Percentiles rank a stretch among this genome's conserved stretches.
Conservation (phyloP, 2,329 filamentous ascomycete genomes). For the Epichloe sylvatica region DNA sequence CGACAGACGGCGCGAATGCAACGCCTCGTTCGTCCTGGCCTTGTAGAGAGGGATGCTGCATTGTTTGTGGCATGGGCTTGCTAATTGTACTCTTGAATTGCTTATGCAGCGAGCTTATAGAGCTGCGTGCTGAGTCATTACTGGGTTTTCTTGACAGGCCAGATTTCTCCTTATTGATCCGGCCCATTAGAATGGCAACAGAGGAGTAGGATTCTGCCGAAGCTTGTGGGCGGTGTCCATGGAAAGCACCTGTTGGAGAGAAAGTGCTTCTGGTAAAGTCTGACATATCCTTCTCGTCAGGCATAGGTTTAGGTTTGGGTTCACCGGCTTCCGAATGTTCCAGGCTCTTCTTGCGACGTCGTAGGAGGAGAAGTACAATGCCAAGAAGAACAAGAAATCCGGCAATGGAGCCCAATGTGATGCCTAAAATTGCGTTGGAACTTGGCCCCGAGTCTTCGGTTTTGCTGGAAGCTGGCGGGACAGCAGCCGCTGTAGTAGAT, state of each 20-base stretch:
- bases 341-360: constrained; percentile 38
- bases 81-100: constrained; percentile 49
- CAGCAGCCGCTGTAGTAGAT: constrained; percentile 12
- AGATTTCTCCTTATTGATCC: constrained; percentile 33
- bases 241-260: constrained; percentile 26
- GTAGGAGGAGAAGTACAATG: constrained; percentile 49
- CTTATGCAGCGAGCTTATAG: constrained; percentile 43
- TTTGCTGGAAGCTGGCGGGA: background rate
- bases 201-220: constrained; percentile 48
- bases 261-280: constrained; percentile 32
- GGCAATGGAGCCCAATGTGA: constrained; percentile 68
- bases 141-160: constrained; percentile 39
- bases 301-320: constrained; percentile 26
- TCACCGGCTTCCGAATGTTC: constrained; percentile 31
- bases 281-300: constrained; percentile 45
- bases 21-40: constrained; percentile 29
- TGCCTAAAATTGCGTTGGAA: constrained; percentile 55
- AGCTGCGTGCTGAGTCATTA: constrained; percentile 36
- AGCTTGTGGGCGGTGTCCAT: constrained; percentile 36
- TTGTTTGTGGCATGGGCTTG: constrained; percentile 41
- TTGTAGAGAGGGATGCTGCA: constrained; percentile 18
- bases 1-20: constrained; percentile 22
- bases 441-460: constrained; percentile 16
- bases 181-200: constrained; percentile 53
- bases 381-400: constrained; percentile 59